Evolutionary conservation across 2,329 filamentous ascomycete genomes (phyloP).

Genomic region (Talaromyces sp.): DNA sequence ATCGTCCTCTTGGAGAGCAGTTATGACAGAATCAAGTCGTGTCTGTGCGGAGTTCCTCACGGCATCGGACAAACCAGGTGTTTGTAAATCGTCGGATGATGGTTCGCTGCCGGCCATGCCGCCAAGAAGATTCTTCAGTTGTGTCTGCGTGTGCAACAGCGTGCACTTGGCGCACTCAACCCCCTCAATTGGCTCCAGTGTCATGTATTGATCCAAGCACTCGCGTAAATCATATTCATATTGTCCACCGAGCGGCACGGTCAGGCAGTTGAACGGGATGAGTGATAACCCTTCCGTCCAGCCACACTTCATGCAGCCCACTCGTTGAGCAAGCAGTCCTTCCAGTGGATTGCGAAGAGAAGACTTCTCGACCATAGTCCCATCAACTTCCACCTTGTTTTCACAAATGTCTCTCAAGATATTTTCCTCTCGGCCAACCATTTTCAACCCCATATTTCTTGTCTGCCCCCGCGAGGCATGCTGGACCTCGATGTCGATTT

Average conservation of each 20-base stretch:
- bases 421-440: slow-evolving; percentile 37
- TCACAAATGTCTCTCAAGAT: slow-evolving; percentile 29
- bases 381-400: slow-evolving; percentile 11
- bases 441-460: slow-evolving; percentile 47
- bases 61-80: slow-evolving; percentile 35
- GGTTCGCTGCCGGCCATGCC: slow-evolving; percentile 43
- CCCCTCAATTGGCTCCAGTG: slow-evolving; percentile 80
- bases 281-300: slow-evolving; percentile 86
- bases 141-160: slow-evolving; percentile 61
- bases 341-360: slow-evolving; percentile 75
- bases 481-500: slow-evolving; percentile 76
- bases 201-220: slow-evolving; percentile 80
- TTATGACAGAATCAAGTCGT: slow-evolving; percentile 67
- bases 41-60: slow-evolving; percentile 47
- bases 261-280: slow-evolving; percentile 92
- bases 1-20: slow-evolving; percentile 75
- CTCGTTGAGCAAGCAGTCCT: slow-evolving; percentile 82
- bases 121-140: slow-evolving; percentile 53
- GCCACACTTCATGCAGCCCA: slow-evolving; percentile 83
- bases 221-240: slow-evolving; percentile 73
- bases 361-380: slow-evolving; percentile 21
- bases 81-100: slow-evolving; percentile 22
- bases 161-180: slow-evolving; percentile 94
- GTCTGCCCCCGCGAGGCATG: slow-evolving; percentile 52
- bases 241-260: slow-evolving; percentile 73